Conservation (phyloP, 148 eudicot species). For the Silene uniflora region DNA sequence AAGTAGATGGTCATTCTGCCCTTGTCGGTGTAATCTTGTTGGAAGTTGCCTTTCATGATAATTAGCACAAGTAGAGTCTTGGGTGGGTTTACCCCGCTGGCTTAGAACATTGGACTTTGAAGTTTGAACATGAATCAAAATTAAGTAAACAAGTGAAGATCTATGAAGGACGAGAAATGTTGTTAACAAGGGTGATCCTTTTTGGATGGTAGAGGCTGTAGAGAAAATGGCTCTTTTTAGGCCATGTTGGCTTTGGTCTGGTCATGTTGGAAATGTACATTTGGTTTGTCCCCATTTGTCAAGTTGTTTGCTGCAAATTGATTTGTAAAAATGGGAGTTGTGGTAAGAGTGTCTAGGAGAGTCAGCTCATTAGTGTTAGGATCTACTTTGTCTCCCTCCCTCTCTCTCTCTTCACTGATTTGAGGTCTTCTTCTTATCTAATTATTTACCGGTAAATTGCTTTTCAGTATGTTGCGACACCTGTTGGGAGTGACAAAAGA, state of each 20-base stretch:
- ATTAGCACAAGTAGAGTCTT: background rate
- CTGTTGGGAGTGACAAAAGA: conserved; percentile 83
- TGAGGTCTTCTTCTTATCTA: conserved; percentile 6
- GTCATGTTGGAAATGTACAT: background rate
- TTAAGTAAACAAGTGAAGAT: background rate
- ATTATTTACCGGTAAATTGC: conserved; percentile 1
- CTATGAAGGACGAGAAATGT: background rate
- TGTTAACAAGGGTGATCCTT: background rate
- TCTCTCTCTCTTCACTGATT: background rate
- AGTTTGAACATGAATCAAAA: background rate
- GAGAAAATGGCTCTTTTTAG: background rate
- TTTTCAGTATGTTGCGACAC: conserved; percentile 75
- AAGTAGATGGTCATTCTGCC: background rate
- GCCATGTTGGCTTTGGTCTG: background rate
- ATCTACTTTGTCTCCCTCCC: background rate
- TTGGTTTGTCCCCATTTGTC: background rate
- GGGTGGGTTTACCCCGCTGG: background rate
- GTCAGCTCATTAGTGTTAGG: background rate
- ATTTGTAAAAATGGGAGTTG: conserved; percentile 5
- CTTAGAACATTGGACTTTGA: background rate
- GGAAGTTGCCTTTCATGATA: background rate
- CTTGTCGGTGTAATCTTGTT: background rate
- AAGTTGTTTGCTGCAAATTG: background rate
- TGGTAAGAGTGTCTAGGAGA: background rate
- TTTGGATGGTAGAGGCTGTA: background rate